Percentiles rank a stretch among this genome's conserved stretches.
phyloP scores from a whole-genome alignment of 208 protist species.

The Phytomonas sp. region DNA sequence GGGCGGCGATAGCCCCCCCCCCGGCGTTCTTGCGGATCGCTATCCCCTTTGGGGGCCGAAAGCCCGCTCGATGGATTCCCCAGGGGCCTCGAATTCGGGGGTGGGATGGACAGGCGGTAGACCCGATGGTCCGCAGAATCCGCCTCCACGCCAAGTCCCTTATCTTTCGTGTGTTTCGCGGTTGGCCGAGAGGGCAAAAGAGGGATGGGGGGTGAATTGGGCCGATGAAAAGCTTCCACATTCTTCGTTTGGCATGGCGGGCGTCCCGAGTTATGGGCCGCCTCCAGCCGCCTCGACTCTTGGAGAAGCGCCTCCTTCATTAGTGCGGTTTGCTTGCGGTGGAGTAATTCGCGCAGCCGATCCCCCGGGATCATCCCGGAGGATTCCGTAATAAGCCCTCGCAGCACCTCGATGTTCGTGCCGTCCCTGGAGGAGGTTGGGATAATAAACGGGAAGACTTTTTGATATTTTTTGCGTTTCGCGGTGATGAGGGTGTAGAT shows the following conservation, averaged over 20 bases:
- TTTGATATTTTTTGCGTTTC: slow-evolving; percentile 76
- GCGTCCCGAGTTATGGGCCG: slow-evolving; percentile 32
- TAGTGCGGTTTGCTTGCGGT: slow-evolving; percentile 31
- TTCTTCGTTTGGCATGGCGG: too few relatives aligned
- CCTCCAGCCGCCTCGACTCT: slow-evolving; percentile 47
- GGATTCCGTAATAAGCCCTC: slow-evolving; percentile 81
- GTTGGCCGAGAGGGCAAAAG: not conserved
- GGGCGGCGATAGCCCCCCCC: not conserved
- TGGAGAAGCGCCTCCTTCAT: slow-evolving; percentile 41
- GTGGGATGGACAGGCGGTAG: not conserved
- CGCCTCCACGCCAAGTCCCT: not conserved
- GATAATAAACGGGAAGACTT: slow-evolving; percentile 83
- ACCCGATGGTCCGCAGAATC: not conserved
- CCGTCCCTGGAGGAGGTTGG: slow-evolving; percentile 77
- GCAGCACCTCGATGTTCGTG: slow-evolving; percentile 76
- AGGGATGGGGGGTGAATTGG: not conserved
- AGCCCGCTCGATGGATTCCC: not conserved
- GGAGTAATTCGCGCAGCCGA: slow-evolving; percentile 59
- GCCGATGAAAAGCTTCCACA: not conserved
- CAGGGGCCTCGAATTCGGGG: not conserved
- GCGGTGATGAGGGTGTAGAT: slow-evolving; percentile 82
- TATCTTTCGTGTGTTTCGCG: not conserved
- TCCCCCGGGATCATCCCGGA: slow-evolving; percentile 82
- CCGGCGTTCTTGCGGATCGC: not conserved
- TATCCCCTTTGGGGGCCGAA: too few relatives aligned